Conservation (phyloP, 192 early-diverging fungal genomes). For the Entophlyctis luteolus region DNA sequence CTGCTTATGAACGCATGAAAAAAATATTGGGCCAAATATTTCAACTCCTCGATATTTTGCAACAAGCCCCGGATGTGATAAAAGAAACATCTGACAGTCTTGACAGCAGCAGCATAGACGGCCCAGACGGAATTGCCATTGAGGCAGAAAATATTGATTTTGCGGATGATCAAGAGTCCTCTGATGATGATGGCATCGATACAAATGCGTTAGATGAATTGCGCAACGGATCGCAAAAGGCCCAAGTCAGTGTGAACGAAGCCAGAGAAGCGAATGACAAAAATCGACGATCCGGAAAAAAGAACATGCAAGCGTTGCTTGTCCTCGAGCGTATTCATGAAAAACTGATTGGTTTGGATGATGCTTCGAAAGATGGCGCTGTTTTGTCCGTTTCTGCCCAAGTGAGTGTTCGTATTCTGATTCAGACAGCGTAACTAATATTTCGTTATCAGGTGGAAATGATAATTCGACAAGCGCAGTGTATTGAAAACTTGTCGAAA, state of each 20-base stretch:
- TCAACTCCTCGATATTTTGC: too few relatives aligned
- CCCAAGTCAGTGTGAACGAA: slow-evolving; percentile 5
- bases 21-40: too few relatives aligned
- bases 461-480: slow-evolving; percentile 64
- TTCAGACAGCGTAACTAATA: not conserved
- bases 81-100: too few relatives aligned
- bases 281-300: not conserved
- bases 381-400: slow-evolving; percentile 16
- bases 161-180: not conserved
- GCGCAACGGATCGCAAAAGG: not conserved
- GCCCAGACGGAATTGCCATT: too few relatives aligned
- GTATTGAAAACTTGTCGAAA: slow-evolving; percentile 61
- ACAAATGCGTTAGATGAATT: not conserved
- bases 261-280: not conserved
- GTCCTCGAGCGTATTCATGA: slow-evolving; percentile 58
- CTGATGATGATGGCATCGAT: slow-evolving; percentile 1
- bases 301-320: slow-evolving; percentile 59
- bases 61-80: too few relatives aligned
- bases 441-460: slow-evolving; percentile 43
- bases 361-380: slow-evolving; percentile 12
- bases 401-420: not conserved
- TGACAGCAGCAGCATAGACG: too few relatives aligned
- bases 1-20: too few relatives aligned
- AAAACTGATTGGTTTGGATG: slow-evolving; percentile 67
- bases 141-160: not conserved